Conservation (phyloP, 768 basidiomycete genomes). For the Pleurotus cornucopiae region DNA sequence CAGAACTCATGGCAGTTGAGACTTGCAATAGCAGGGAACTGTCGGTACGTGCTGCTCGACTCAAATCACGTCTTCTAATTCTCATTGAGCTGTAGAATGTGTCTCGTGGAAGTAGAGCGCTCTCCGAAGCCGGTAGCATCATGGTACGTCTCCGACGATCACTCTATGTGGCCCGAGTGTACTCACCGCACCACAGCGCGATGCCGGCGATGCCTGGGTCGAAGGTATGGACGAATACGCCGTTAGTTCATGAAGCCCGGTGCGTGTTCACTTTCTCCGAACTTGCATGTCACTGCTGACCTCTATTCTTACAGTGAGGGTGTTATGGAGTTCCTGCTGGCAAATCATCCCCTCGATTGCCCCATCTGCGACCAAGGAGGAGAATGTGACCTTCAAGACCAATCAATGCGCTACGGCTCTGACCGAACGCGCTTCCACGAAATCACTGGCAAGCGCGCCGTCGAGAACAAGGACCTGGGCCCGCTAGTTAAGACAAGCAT, state of each 20-base stretch:
- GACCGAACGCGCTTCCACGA: conserved; percentile 99
- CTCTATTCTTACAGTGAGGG: conserved; percentile 63
- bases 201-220: conserved; percentile 97
- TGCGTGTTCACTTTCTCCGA: conserved; percentile 20
- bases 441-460: conserved; percentile 94
- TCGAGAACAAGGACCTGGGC: conserved; percentile 97
- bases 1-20: conserved; percentile 29
- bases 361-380: conserved; percentile 99
- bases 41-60: conserved; percentile 50
- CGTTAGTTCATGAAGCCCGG: conserved; percentile 86
- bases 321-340: conserved; percentile 97
- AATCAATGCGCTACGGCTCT: conserved; percentile 98
- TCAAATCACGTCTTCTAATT: background rate
- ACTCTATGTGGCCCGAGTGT: background rate
- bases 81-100: conserved; percentile 64
- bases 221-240: conserved; percentile 91
- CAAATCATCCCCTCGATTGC: conserved; percentile 98
- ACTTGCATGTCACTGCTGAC: background rate
- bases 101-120: conserved; percentile 94
- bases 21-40: conserved; percentile 96
- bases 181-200: conserved; percentile 46
- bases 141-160: conserved; percentile 44
- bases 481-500: conserved; percentile 98
- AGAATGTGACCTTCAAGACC: conserved; percentile 98
- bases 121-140: conserved; percentile 95